Base-by-base conservation (phyloP, 208 protist species). In the Trypanosoma cruzi region DNA sequence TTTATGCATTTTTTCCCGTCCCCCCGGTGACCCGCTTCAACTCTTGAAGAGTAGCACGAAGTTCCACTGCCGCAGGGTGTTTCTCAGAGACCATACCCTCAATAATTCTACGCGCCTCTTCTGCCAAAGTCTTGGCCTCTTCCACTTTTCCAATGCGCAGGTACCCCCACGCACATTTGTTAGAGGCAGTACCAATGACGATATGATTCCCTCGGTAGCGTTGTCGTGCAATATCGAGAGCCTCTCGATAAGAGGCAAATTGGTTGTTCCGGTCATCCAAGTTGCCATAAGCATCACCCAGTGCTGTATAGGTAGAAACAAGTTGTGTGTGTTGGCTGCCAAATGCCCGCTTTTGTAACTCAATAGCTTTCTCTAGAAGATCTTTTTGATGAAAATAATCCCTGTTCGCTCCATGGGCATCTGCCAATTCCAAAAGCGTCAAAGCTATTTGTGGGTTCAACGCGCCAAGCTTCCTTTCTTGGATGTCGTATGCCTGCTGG, bases 301-400 rank as follows among this genome's bases (percentile, higher is more conserved):
- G 68, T 14, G 81, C 81, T 37, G 82, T 83, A 63, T 90, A 92
- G 3, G 87, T 93, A 46, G 86, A 79, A 48, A 95, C 72, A 29
- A 96, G 81, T 40, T 85, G 67, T 18, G 79, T 77, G 69, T 92
- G 92, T 62, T 92, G 84, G 53, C 72, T 79, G 31, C 89, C 92
- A 81, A 95, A 89, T 29, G 87, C 78, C n/a, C 87, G 80, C 62
- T 85, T 80, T 80, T 96, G 92, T 46, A 94, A 64, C 42, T 85
- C 77, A 48, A 95, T 75, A 42, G 92, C 82, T 58, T 79, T 75
- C 62, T 96, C 89, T 34, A 96, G 73, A 52, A 86, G 65, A 13
- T 86, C 85, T 60, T 86, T 88, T 61, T 84, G 75, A 48, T 81
- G 88, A 61, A 84, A 82, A 65, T 90, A 72, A 59, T 96, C 81